Evolutionary conservation across 192 early-diverging fungal genomes (phyloP), one percentile per base, ranked within the genome.

Genomic region (Umbelopsis ramanniana): DNA sequence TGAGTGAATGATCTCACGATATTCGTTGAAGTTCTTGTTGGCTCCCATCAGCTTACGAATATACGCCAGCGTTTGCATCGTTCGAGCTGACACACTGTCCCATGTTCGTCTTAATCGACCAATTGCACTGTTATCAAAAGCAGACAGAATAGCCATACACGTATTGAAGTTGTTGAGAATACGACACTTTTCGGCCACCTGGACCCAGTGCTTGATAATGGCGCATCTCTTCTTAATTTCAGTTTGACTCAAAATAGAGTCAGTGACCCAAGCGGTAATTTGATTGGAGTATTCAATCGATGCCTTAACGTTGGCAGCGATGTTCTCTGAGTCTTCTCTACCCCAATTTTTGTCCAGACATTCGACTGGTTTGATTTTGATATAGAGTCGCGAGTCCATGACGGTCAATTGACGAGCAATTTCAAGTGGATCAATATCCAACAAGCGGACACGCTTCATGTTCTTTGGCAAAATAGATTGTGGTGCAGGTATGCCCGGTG

Each of bases 331-430:
- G 38, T 91, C 87, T 14, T 86, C 83, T 72, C 85, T 90, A 46
- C 81, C 85, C 97, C 97, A 98, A 17, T 91, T 92, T 67, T 94
- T 92, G 72, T 90, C 89, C 68, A 98, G 79, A 70, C 93, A 96
- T 83, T 98, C 96, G 15, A 88, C 87, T 33, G 93, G 90, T 37
- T 91, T 85, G 77, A 98, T 92, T 76, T 88, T 87, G 75, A 87
- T 89, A 74, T 91, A 97, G 29, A 92, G 74, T 45, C 84, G 81
- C 12, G 85, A 89, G 76, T 96, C 95, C 87, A 95, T 90, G 45
- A 98, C 84, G 4, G 96, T 98, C 70, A 98, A 84, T 84, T 98
- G 96, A n/a, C 96, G 88, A 0, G 96, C 96, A n/a, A 97, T 83
- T 81, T 98, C 96, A 29, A 93, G 80, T 11, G 96, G 91, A 70